Conservation (phyloP, 129 eudicot genomes). For the Chrysanthemum lavandulifolium region DNA sequence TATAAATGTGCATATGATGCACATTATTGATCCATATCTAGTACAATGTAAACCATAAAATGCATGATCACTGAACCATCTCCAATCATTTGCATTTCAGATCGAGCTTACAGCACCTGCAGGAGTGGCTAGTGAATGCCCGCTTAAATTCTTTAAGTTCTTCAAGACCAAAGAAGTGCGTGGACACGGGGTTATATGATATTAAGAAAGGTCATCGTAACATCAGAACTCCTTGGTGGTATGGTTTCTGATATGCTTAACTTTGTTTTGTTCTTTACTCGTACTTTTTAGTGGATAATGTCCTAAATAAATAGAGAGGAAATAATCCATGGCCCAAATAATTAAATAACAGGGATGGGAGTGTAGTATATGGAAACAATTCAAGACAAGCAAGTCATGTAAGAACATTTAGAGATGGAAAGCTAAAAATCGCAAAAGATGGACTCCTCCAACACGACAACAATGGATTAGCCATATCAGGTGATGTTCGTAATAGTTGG, state of each 20-base stretch:
- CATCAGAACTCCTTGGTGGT: slow-evolving; percentile 74
- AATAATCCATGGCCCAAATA: too few species aligned
- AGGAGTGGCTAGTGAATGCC: slow-evolving; percentile 55
- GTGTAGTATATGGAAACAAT: slow-evolving; percentile 52
- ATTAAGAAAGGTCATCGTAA: slow-evolving; percentile 48
- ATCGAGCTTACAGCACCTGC: slow-evolving; percentile 52
- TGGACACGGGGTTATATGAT: slow-evolving; percentile 39
- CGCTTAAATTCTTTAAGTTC: slow-evolving; percentile 57
- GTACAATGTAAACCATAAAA: not conserved
- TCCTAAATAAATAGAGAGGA: not conserved
- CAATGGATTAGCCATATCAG: slow-evolving; percentile 39
- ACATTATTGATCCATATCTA: not conserved
- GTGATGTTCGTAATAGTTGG: slow-evolving; percentile 63
- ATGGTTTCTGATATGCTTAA: slow-evolving; percentile 12
- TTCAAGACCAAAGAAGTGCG: slow-evolving; percentile 43
- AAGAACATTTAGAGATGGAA: slow-evolving; percentile 56
- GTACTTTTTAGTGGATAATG: not conserved
- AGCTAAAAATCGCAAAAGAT: slow-evolving; percentile 47
- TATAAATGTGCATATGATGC: not conserved
- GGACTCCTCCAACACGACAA: slow-evolving; percentile 50
- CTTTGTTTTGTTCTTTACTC: too few species aligned
- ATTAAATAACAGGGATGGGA: slow-evolving; percentile 53
- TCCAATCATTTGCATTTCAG: slow-evolving; percentile 21
- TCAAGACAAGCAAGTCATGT: slow-evolving; percentile 20
- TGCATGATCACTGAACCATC: not conserved